Conservation (phyloP, 1,284 basidiomycete genomes). For the Apiotrichum gamsii region DNA sequence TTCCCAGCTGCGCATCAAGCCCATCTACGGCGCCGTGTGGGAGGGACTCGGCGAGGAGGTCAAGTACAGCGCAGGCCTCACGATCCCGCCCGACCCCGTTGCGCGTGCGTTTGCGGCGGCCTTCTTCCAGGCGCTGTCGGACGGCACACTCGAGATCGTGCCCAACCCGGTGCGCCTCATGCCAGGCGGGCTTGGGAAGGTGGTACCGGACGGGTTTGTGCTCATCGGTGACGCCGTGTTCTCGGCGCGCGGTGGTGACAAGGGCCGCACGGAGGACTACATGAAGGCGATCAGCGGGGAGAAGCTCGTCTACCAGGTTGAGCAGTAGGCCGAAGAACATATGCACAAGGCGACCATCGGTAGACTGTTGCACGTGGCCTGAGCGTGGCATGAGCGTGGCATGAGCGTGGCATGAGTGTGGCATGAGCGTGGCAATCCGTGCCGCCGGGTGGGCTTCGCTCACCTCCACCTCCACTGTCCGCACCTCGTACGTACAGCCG, state of each 20-base stretch:
- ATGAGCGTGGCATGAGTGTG: too few relatives aligned
- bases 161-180: conserved; percentile 8
- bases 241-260: not conserved
- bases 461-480: too few relatives aligned
- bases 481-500: too few relatives aligned
- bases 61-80: conserved; percentile 1
- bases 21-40: conserved; percentile 13
- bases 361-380: too few relatives aligned
- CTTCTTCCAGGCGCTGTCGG: conserved; percentile 1
- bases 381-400: too few relatives aligned
- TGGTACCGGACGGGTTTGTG: conserved; percentile 6
- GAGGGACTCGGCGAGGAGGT: conserved; percentile 10
- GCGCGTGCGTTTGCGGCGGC: conserved; percentile 4
- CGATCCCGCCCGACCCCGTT: not conserved
- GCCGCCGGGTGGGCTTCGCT: too few relatives aligned
- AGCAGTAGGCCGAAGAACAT: too few relatives aligned
- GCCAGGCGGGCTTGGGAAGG: conserved; percentile 7
- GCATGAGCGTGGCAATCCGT: too few relatives aligned
- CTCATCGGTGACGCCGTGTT: conserved; percentile 4
- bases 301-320: conserved; percentile 8
- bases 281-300: conserved; percentile 9
- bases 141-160: not conserved
- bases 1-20: not conserved
- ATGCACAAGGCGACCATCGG: too few relatives aligned
- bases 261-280: not conserved